A percentile compares a stretch with the other conserved stretches of the same genome.
Evolutionary conservation across 345 rosid genomes (phyloP).

Genomic region (Leavenworthia alabamica): DNA sequence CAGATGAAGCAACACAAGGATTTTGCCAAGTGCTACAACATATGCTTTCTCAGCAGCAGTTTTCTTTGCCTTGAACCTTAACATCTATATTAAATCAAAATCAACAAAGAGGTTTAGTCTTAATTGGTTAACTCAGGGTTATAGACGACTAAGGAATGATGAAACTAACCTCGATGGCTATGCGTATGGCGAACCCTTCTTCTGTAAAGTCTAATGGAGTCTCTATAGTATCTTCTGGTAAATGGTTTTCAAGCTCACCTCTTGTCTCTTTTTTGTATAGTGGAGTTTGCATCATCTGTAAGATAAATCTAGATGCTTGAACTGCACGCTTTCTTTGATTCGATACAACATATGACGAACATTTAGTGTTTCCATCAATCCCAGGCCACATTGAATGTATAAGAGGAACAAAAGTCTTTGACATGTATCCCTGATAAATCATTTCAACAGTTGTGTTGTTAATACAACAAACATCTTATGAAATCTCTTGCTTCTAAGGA

Average conservation of each 20-base stretch:
- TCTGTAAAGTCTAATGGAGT: too few species aligned
- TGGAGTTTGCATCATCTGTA: slow-evolving; percentile 91
- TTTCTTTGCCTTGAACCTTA: too few species aligned
- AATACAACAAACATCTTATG: not conserved
- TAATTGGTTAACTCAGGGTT: too few species aligned
- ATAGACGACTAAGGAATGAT: too few species aligned
- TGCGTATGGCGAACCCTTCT: too few species aligned
- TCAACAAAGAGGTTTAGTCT: too few species aligned
- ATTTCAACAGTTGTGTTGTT: not conserved
- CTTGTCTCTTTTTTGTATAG: slow-evolving; percentile 45
- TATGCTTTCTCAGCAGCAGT: slow-evolving; percentile 81
- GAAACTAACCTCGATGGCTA: too few species aligned
- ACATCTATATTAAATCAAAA: too few species aligned
- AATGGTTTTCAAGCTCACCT: slow-evolving; percentile 31
- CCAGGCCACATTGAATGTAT: slow-evolving; percentile 96
- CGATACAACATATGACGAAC: slow-evolving; percentile 55
- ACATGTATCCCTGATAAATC: slow-evolving; percentile 54
- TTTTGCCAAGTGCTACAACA: slow-evolving; percentile 56
- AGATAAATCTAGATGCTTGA: slow-evolving; percentile 83
- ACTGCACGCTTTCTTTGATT: slow-evolving; percentile 82
- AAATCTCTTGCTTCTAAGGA: slow-evolving; percentile 9
- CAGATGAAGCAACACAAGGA: slow-evolving; percentile 56
- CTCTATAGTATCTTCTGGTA: too few species aligned
- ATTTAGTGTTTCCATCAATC: slow-evolving; percentile 55
- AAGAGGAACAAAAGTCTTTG: slow-evolving; percentile 76